Base-by-base conservation (phyloP, 2,329 filamentous ascomycete species). In the Didymellaceae sp. region DNA sequence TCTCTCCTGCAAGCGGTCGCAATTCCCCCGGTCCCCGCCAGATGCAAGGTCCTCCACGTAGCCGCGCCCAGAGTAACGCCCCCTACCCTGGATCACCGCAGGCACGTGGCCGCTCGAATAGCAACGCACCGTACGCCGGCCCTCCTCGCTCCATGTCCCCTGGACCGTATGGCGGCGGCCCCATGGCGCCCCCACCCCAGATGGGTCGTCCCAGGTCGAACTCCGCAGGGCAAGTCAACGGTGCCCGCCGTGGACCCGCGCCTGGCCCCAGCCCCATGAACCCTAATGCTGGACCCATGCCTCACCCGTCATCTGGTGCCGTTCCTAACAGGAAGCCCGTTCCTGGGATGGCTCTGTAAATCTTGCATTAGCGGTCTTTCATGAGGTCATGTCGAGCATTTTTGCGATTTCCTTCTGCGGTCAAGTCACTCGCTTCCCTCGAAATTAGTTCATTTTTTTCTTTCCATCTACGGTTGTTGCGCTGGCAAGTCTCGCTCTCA, bases 261-360 rank as follows among this genome's bases (percentile, higher is more conserved):
- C 63, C 66, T 5, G 71, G 70, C 6, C 70, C 66, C 3, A 74
- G 72, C 41, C 71, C 70, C 25, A 70, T 75, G 70, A 74, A 52
- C 24, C 42, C 42, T 9, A 34, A 52, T 10, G 43, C 31, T 10
- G 48, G 48, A 9, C 42, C 48, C 17, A 8, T 11, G 13, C 24
- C 41, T 25, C 52, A 49, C 20, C 38, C 45, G 32, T 17, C 42
- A 41, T 25, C 45, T 13, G 43, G 52, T 33, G 55, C 61, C 17
- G 59, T 76, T 38, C 76, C 75, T 6, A 56, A 62, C 24, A 70
- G 77, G 59, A 80, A 80, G 66, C 77, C 77, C 20, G 73, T 80
- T 17, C 77, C 77, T 17, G 78, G 78, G 32, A 72, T 74, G 67
- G 77, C 77, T 17, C 59, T 78, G 52, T 78, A 63, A 25, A 11